phyloP scores from a whole-genome alignment of 148 eudicot genomes.

The Beta vulgaris region DNA sequence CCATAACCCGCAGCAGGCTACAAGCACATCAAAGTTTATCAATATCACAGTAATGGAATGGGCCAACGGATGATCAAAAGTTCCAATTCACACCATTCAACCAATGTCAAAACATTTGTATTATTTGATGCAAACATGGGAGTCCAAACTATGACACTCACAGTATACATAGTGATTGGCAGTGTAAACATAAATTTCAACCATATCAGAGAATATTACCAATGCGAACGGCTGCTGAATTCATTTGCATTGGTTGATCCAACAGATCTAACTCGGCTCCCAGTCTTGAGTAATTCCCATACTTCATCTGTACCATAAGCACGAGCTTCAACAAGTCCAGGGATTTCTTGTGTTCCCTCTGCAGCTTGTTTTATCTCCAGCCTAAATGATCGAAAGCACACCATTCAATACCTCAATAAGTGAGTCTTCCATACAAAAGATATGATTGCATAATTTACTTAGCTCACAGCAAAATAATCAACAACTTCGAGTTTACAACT shows the following conservation, averaged over 20 bases:
- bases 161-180: no score
- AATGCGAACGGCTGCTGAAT: slow-evolving; percentile 93
- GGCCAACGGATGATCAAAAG: no score
- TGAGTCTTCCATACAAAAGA: not conserved
- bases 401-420: not conserved
- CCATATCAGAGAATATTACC: slow-evolving; percentile 38
- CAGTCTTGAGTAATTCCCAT: slow-evolving; percentile 77
- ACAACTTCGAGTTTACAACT: not conserved
- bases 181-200: no score
- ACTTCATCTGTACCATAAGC: slow-evolving; percentile 73
- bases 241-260: slow-evolving; percentile 95
- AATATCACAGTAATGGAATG: not conserved
- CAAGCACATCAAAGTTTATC: slow-evolving; percentile 22
- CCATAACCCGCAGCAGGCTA: slow-evolving; percentile 85
- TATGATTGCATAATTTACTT: no score
- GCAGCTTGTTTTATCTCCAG: slow-evolving; percentile 88
- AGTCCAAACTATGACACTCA: not conserved
- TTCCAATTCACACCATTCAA: no score
- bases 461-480: not conserved
- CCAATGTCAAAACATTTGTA: no score
- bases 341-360: slow-evolving; percentile 94
- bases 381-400: slow-evolving; percentile 34
- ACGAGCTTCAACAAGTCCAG: slow-evolving; percentile 80
- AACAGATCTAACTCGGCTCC: slow-evolving; percentile 81
- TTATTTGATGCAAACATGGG: not conserved